A percentile compares a stretch with the other conserved stretches of the same genome.
phyloP scores from a whole-genome alignment of 2,329 filamentous ascomycete genomes.

The Cytospora paraplurivora region DNA sequence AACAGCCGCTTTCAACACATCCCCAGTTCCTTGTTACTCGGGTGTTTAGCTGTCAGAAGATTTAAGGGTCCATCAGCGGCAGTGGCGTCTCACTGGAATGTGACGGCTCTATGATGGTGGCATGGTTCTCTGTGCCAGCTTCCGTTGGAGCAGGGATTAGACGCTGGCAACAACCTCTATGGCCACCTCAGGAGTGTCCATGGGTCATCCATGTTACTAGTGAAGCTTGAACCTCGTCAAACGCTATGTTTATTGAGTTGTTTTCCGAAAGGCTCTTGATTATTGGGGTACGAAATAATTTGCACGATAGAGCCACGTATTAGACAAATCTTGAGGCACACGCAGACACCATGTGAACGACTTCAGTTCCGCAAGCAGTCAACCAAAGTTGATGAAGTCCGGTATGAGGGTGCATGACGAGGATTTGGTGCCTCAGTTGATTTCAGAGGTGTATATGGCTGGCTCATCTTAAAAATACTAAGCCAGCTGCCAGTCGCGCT shows the following conservation, averaged over 20 bases:
- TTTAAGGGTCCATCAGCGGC: constrained; percentile 34
- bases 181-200: background rate
- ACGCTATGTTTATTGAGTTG: background rate
- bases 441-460: background rate
- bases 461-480: no score
- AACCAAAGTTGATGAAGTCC: background rate
- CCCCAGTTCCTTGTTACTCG: constrained; percentile 33
- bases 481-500: no score
- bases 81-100: constrained; percentile 32
- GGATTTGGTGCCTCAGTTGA: background rate
- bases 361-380: constrained; percentile 33
- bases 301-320: constrained; percentile 36
- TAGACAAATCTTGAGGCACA: constrained; percentile 35
- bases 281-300: constrained; percentile 19
- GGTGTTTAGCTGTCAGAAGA: constrained; percentile 35
- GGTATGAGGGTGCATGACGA: background rate
- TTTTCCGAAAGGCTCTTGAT: background rate
- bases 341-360: constrained; percentile 33
- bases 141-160: constrained; percentile 35
- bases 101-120: constrained; percentile 29
- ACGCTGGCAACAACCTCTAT: constrained; percentile 27
- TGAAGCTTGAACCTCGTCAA: background rate
- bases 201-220: background rate
- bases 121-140: constrained; percentile 31
- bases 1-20: constrained; percentile 31